phyloP scores from a whole-genome alignment of 495 filamentous ascomycete genomes.

The Aspergillus saccharolyticus region DNA sequence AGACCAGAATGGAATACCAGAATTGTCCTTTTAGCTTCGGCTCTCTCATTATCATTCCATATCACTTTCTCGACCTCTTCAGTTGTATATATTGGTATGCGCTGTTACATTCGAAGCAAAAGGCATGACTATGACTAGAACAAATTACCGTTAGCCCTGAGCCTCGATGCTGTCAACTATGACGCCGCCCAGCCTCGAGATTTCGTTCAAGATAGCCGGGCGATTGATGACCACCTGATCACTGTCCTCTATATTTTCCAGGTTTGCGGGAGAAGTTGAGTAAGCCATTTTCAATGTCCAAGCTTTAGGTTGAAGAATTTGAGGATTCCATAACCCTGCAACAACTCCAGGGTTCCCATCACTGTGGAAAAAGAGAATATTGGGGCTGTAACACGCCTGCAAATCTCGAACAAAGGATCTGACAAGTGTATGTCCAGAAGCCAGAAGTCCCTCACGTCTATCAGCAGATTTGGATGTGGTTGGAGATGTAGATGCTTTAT shows the following conservation, averaged over 20 bases:
- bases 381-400: constrained; percentile 52
- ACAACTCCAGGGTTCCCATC: constrained; percentile 52
- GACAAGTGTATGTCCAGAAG: constrained; percentile 36
- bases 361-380: constrained; percentile 71
- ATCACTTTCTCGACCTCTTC: too few relatives aligned
- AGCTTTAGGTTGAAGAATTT: constrained; percentile 38
- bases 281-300: constrained; percentile 68
- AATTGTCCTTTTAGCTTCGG: neutral
- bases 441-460: constrained; percentile 13
- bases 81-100: too few relatives aligned
- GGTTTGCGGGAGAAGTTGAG: constrained; percentile 55
- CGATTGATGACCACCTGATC: constrained; percentile 61
- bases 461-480: constrained; percentile 70
- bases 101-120: neutral
- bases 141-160: constrained; percentile 6
- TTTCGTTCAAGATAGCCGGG: constrained; percentile 72
- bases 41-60: too few relatives aligned
- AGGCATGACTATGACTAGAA: constrained; percentile 11
- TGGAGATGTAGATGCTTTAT: constrained; percentile 20
- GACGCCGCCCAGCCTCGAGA: constrained; percentile 47
- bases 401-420: constrained; percentile 56
- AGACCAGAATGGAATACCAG: constrained; percentile 14
- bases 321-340: constrained; percentile 79
- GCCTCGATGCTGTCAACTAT: constrained; percentile 41
- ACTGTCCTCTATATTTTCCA: constrained; percentile 13